These are phyloP conservation scores for Eimeria falciformis DNA, from an alignment of 169 alveolate species.

Conservation along the genomic window DNA sequence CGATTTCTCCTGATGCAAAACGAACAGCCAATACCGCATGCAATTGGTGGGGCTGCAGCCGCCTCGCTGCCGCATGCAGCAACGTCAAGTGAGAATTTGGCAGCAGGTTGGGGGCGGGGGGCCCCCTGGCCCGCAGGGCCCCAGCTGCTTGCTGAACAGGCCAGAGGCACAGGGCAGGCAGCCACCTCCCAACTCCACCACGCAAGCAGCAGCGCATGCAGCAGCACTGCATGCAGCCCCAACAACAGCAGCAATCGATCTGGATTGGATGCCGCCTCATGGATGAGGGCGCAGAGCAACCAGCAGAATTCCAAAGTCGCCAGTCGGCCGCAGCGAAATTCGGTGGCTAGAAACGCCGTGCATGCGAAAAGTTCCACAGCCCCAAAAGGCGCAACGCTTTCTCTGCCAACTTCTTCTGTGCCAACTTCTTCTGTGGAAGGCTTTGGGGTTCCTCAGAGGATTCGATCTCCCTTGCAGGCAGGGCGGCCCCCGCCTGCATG, in stretches of 20 bases:
- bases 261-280: too few species aligned
- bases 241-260: too few species aligned
- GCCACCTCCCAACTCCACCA: not conserved
- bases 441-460: not conserved
- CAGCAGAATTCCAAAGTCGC: too few species aligned
- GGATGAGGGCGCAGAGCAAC: too few species aligned
- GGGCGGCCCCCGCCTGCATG: not conserved
- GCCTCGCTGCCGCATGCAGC: not conserved
- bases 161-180: not conserved
- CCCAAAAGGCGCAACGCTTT: not conserved
- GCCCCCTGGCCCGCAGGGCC: not conserved
- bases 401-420: not conserved
- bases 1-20: slow-evolving; percentile 42
- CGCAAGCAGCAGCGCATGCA: too few species aligned
- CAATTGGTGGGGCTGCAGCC: not conserved
- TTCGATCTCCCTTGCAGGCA: too few species aligned
- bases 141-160: not conserved
- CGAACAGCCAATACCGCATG: not conserved
- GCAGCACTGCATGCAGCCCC: too few species aligned
- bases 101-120: not conserved
- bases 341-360: too few species aligned
- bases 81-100: not conserved
- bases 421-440: not conserved
- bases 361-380: not conserved
- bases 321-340: too few species aligned